Percentiles rank a stretch among this genome's conserved stretches.
Conservation (phyloP, 495 filamentous ascomycete species). For the Penicillium canariense region DNA sequence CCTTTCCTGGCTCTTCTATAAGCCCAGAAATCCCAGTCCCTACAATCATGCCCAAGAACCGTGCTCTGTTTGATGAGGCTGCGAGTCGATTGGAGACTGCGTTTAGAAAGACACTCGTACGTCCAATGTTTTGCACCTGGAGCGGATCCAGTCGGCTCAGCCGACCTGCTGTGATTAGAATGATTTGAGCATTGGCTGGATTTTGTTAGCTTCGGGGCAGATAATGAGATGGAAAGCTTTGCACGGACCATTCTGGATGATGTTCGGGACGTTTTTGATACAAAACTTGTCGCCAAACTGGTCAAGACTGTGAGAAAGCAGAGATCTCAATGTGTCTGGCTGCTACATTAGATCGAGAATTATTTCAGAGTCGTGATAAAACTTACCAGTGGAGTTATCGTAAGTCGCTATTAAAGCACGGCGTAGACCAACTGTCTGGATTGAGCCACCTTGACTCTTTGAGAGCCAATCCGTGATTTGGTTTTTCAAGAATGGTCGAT, state of each 20-base stretch:
- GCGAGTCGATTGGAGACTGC: conserved; percentile 85
- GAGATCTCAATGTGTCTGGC: conserved; percentile 49
- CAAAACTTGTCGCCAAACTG: conserved; percentile 84
- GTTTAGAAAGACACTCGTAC: conserved; percentile 69
- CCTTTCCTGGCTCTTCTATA: conserved; percentile 69
- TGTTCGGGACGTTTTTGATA: conserved; percentile 75
- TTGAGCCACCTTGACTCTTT: conserved; percentile 51
- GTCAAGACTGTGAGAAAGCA: conserved; percentile 65
- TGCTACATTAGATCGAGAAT: conserved; percentile 17
- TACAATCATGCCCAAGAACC: conserved; percentile 87
- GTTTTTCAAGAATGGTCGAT: conserved; percentile 38
- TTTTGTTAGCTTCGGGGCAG: conserved; percentile 21
- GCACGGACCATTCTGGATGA: conserved; percentile 81
- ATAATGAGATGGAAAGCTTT: not conserved
- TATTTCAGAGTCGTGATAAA: not conserved
- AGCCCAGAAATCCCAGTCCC: conserved; percentile 78
- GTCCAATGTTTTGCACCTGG: conserved; percentile 60
- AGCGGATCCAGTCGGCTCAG: conserved; percentile 59
- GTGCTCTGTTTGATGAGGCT: conserved; percentile 66
- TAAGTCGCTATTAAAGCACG: conserved; percentile 65
- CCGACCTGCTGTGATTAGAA: conserved; percentile 77
- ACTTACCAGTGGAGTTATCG: conserved; percentile 50
- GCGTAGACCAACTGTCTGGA: conserved; percentile 61
- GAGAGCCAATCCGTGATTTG: conserved; percentile 68
- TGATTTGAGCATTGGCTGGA: conserved; percentile 72